Evolutionary conservation across 441 rosid species (phyloP).

Genomic region (Brassica balearica): DNA sequence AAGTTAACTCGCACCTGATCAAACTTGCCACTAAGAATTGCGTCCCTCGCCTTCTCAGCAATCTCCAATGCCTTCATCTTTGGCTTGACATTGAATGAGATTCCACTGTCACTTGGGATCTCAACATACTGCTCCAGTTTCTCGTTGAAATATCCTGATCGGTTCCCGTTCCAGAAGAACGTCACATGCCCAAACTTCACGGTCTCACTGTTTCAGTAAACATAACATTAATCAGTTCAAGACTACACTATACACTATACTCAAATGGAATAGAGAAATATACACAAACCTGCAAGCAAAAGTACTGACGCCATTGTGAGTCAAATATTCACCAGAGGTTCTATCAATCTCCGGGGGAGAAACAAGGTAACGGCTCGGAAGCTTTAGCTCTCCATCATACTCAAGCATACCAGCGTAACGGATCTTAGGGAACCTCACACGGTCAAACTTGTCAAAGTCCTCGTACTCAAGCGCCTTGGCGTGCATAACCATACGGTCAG

Average conservation of each 20-base stretch:
- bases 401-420: slow-evolving; percentile 97
- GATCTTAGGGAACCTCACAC: slow-evolving; percentile 85
- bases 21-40: slow-evolving; percentile 84
- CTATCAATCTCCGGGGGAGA: slow-evolving; percentile 97
- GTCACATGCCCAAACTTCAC: slow-evolving; percentile 98
- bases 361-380: slow-evolving; percentile 84
- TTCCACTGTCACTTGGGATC: slow-evolving; percentile 92
- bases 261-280: no score
- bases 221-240: no score
- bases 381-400: slow-evolving; percentile 94
- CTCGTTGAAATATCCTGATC: slow-evolving; percentile 82
- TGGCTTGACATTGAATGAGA: slow-evolving; percentile 85
- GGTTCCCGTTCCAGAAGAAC: slow-evolving; percentile 99
- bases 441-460: slow-evolving; percentile 87
- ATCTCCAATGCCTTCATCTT: slow-evolving; percentile 92
- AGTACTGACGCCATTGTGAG: slow-evolving; percentile 80
- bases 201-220: slow-evolving; percentile 69
- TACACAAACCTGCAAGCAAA: slow-evolving; percentile 83
- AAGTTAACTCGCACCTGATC: slow-evolving; percentile 93
- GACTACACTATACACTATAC: no score
- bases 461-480: slow-evolving; percentile 95
- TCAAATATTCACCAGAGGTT: slow-evolving; percentile 96
- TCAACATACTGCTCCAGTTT: slow-evolving; percentile 87
- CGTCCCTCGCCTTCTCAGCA: slow-evolving; percentile 86
- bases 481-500: slow-evolving; percentile 95